Conservation (phyloP, 495 filamentous ascomycete species). For the Pyrenula aspistea region DNA sequence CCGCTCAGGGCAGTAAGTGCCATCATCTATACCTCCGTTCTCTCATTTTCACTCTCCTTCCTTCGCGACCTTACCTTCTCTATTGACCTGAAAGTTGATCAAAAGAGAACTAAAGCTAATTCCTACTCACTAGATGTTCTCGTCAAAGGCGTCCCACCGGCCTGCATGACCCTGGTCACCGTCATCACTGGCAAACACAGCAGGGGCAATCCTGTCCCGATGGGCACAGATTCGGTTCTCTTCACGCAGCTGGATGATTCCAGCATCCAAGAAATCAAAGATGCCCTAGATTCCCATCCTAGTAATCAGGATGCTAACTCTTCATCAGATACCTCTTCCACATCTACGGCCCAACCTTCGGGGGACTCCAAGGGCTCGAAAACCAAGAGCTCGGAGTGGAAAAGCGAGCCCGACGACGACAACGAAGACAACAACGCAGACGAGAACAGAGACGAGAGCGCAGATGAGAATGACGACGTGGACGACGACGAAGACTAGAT, state of each 20-base stretch:
- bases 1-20: constrained; percentile 1
- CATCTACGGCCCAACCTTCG: no score
- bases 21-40: background rate
- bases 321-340: no score
- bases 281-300: constrained; percentile 4
- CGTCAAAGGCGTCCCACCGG: constrained; percentile 2
- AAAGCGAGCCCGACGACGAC: no score
- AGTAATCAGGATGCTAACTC: no score
- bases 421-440: no score
- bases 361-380: no score
- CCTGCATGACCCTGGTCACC: constrained; percentile 2
- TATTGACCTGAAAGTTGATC: background rate
- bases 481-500: no score
- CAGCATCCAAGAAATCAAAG: constrained; percentile 2
- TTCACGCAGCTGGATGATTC: background rate
- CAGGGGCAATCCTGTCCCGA: constrained; percentile 2
- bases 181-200: constrained; percentile 2
- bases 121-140: constrained; percentile 1
- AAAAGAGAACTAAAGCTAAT: background rate
- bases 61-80: background rate
- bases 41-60: background rate
- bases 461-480: no score
- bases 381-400: no score
- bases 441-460: no score
- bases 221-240: background rate